Base-by-base conservation (phyloP, 169 alveolate genomes). In the Hepatocystis sp. region DNA sequence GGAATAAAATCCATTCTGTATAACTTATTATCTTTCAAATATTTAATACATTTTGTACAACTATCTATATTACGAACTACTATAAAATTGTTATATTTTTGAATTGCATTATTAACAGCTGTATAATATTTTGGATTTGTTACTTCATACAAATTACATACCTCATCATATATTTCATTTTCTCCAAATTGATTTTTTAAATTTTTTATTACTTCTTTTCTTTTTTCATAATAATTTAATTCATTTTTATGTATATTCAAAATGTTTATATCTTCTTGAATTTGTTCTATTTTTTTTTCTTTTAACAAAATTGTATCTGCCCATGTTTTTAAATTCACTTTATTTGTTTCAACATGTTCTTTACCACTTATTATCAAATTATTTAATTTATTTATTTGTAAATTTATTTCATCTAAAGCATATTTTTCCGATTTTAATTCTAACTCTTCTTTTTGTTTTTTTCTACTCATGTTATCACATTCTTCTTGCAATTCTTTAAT, bases 1-100 rank as follows among this genome's bases (percentile, higher is more conserved):
- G 93, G 92, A 11, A 91, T 27, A 44, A 91, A 91, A 44, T 91
- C 95, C 42, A 92, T 84, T 56, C 27, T 89, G 68, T 56, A 67
- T 4, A 71, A 84, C 40, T 78, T 78, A 28, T 91, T 90, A 11
- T 61, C 61, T 52, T 85, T 84, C 10, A 91, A 65, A 39, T 64
- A 67, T 7, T 65, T 4, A 1, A 91, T 90, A 34, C 95, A 91
- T n/a, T 53, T 86, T 21, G 63, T 34, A 47, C 90, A 68, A 21
- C 84, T 52, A 15, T 84, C 52, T 27, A 86, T 28, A 42, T 85
- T 81, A 44, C 40, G 84, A 15, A 91, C 88, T 46, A 91, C 90
- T 0, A 91, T 81, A 39, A 67, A 71, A 25, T 85, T 91, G 21
- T 85, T 78, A 49, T 90, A 88, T 15, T 67, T 85, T 4, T 85